A percentile compares a stretch with the other conserved stretches of the same genome.
Evolutionary conservation across 2,329 filamentous ascomycete genomes (phyloP).

Genomic region (Zasmidium angulare): DNA sequence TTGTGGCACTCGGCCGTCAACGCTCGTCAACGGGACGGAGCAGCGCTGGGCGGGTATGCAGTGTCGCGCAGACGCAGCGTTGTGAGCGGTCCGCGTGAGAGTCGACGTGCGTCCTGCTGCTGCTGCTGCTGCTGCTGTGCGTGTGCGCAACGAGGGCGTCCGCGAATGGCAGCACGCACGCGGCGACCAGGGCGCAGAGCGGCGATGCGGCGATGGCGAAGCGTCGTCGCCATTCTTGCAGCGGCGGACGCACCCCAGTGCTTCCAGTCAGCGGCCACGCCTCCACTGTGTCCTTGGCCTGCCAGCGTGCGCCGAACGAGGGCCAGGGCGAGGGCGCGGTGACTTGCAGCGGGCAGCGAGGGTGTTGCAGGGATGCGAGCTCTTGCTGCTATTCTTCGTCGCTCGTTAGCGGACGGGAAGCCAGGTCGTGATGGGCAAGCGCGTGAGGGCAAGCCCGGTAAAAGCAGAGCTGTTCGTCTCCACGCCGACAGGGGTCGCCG

Average conservation of each 20-base stretch:
- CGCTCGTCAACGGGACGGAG: conserved; percentile 9
- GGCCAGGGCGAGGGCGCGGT: too few species aligned
- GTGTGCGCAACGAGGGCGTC: not conserved
- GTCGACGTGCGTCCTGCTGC: conserved; percentile 13
- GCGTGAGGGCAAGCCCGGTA: not conserved
- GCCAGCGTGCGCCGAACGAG: too few species aligned
- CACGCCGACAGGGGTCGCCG: not conserved
- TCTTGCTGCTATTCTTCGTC: not conserved
- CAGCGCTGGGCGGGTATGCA: conserved; percentile 8
- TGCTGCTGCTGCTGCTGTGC: too few species aligned
- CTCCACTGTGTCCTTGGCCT: too few species aligned
- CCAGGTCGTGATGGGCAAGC: not conserved
- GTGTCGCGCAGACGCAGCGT: conserved; percentile 2
- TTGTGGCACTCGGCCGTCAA: conserved; percentile 14
- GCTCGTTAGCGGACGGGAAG: too few species aligned
- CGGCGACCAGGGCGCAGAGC: too few species aligned
- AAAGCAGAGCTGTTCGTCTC: not conserved
- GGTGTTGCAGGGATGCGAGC: not conserved
- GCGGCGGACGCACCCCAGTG: not conserved
- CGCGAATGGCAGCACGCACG: conserved; percentile 5
- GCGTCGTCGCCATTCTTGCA: conserved; percentile 1
- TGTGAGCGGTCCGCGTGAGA: conserved; percentile 8
- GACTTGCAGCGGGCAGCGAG: not conserved
- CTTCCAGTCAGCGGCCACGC: too few species aligned
- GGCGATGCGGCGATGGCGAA: conserved; percentile 7